These are phyloP conservation scores for Suillus placidus DNA, from an alignment of 768 basidiomycete genomes.

Conservation along the genomic window DNA sequence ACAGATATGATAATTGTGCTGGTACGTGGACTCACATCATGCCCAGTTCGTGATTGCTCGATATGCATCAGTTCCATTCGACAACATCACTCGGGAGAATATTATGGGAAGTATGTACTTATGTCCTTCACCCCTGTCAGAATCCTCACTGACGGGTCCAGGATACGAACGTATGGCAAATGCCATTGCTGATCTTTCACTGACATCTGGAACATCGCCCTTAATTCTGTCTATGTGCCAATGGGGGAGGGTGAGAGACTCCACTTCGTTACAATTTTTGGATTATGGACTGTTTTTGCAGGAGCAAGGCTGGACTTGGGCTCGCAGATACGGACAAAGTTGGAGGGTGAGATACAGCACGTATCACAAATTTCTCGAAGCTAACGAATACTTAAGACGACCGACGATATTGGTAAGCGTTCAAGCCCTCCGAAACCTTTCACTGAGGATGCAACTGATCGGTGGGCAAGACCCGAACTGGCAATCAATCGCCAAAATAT, in stretches of 20 bases:
- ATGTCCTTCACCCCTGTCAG: conserved; percentile 4
- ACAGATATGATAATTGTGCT: conserved; percentile 64
- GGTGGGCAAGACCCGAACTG: conserved; percentile 44
- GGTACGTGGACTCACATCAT: conserved; percentile 29
- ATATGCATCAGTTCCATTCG: conserved; percentile 52
- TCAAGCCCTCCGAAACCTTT: not conserved
- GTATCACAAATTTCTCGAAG: not conserved
- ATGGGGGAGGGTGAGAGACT: conserved; percentile 61
- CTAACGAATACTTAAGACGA: conserved; percentile 40
- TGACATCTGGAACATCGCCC: conserved; percentile 52
- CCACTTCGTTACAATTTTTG: not conserved
- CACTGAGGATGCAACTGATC: not conserved
- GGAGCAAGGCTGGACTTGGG: conserved; percentile 70
- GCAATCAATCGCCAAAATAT: conserved; percentile 52
- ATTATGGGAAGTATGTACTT: conserved; percentile 52
- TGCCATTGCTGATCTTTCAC: conserved; percentile 54
- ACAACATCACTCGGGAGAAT: conserved; percentile 56
- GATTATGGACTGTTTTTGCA: conserved; percentile 27
- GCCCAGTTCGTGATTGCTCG: not conserved
- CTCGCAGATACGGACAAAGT: conserved; percentile 57
- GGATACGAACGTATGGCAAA: conserved; percentile 64
- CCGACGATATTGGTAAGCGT: conserved; percentile 48
- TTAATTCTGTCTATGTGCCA: conserved; percentile 65
- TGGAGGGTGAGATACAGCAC: conserved; percentile 53
- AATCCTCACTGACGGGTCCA: conserved; percentile 25